Conservation (phyloP, 2,329 filamentous ascomycete species). For the Claviceps pusilla region DNA sequence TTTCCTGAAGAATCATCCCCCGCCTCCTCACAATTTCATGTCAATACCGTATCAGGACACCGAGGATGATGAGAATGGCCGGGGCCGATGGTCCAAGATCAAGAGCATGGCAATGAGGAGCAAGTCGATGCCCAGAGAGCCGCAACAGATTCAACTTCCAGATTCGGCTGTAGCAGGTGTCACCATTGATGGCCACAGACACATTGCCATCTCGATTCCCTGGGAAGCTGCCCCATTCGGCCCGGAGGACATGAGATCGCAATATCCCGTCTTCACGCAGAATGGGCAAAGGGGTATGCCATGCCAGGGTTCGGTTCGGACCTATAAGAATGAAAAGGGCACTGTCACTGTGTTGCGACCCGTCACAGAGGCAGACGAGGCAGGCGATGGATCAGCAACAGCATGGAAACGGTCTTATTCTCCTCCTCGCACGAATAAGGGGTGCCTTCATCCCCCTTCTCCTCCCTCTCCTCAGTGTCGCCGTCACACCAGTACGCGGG, state of each 20-base stretch:
- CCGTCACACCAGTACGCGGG: neutral
- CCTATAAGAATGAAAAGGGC: slow-evolving; percentile 20
- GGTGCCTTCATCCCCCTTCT: neutral
- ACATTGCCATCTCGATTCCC: slow-evolving; percentile 48
- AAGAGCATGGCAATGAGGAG: slow-evolving; percentile 25
- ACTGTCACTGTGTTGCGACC: slow-evolving; percentile 22
- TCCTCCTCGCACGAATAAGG: neutral
- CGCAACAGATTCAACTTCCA: slow-evolving; percentile 27
- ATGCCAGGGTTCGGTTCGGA: slow-evolving; percentile 12
- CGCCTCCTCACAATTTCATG: slow-evolving; percentile 36
- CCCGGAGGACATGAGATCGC: slow-evolving; percentile 14
- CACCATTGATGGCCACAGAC: slow-evolving; percentile 37
- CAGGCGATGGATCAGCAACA: neutral
- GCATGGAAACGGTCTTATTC: neutral
- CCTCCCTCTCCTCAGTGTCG: neutral
- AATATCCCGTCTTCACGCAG: slow-evolving; percentile 18
- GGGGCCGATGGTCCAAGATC: slow-evolving; percentile 27
- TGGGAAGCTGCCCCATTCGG: slow-evolving; percentile 32
- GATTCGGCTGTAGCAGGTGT: slow-evolving; percentile 40
- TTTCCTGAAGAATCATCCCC: slow-evolving; percentile 34
- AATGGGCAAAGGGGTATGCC: slow-evolving; percentile 4
- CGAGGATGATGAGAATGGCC: slow-evolving; percentile 13
- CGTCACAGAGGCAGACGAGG: slow-evolving; percentile 14
- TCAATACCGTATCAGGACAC: slow-evolving; percentile 23
- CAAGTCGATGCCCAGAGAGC: slow-evolving; percentile 18